Conservation (phyloP, 2,329 filamentous ascomycete genomes). For the Dactylella cylindrospora region DNA sequence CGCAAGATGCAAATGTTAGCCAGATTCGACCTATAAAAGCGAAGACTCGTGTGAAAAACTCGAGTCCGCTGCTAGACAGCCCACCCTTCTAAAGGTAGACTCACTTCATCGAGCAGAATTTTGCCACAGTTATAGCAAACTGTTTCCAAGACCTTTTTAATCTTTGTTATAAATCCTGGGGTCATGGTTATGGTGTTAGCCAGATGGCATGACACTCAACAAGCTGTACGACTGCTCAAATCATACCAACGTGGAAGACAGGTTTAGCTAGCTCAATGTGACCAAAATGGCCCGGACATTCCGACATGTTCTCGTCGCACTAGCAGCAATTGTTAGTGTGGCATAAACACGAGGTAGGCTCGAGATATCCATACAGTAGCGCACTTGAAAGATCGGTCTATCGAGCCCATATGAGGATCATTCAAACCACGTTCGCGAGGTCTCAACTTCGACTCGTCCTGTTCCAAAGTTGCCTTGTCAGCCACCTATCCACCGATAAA, state of each 20-base stretch:
- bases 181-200: conserved; percentile 1
- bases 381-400: conserved; percentile 93
- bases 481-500: not conserved
- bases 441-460: conserved; percentile 83
- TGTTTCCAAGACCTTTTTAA: conserved; percentile 98
- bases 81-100: conserved; percentile 61
- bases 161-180: conserved; percentile 93
- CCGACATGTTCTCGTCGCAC: conserved; percentile 90
- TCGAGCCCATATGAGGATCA: conserved; percentile 91
- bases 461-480: conserved; percentile 1
- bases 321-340: conserved; percentile 29
- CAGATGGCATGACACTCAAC: not conserved
- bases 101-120: conserved; percentile 96
- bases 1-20: conserved; percentile 47
- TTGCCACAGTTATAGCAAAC: conserved; percentile 99
- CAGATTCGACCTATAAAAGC: conserved; percentile 38
- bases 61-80: conserved; percentile 11
- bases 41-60: conserved; percentile 35
- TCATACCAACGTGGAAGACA: conserved; percentile 78
- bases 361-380: conserved; percentile 61
- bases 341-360: not conserved
- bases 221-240: not conserved
- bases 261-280: conserved; percentile 97
- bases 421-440: conserved; percentile 91
- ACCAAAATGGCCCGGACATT: conserved; percentile 96